Percentiles rank a stretch among this genome's conserved stretches.
Evolutionary conservation across 257 asterid genomes (phyloP).

Genomic region (Solanum phureja): DNA sequence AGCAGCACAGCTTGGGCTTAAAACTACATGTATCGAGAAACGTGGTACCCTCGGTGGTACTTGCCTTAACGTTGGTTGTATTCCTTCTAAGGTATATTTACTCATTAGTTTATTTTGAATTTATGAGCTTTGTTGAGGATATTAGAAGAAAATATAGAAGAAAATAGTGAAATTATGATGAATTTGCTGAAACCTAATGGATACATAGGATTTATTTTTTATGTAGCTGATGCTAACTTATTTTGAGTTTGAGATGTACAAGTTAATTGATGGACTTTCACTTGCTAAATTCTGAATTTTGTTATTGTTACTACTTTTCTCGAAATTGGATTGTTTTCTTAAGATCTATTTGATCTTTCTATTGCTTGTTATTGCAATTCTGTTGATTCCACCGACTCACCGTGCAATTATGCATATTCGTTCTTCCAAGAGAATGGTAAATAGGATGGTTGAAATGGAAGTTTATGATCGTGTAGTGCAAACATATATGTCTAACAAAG

Average conservation of each 20-base stretch:
- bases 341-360: neutral
- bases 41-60: slow-evolving; percentile 98
- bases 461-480: neutral
- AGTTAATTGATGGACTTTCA: neutral
- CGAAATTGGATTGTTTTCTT: neutral
- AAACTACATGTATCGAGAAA: slow-evolving; percentile 95
- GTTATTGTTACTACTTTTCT: neutral
- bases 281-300: neutral
- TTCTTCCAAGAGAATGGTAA: neutral
- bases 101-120: neutral
- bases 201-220: neutral
- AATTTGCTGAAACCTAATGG: neutral
- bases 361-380: neutral
- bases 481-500: neutral
- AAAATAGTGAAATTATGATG: neutral
- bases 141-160: neutral
- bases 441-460: neutral
- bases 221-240: neutral
- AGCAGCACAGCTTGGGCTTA: slow-evolving; percentile 98
- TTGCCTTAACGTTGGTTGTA: slow-evolving; percentile 96
- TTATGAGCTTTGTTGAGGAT: neutral
- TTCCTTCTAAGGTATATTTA: slow-evolving; percentile 77
- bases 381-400: neutral
- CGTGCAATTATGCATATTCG: neutral
- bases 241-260: neutral